These are phyloP conservation scores for Naganishia vaughanmartiniae DNA, from an alignment of 768 basidiomycete genomes.

Conservation along the genomic window DNA sequence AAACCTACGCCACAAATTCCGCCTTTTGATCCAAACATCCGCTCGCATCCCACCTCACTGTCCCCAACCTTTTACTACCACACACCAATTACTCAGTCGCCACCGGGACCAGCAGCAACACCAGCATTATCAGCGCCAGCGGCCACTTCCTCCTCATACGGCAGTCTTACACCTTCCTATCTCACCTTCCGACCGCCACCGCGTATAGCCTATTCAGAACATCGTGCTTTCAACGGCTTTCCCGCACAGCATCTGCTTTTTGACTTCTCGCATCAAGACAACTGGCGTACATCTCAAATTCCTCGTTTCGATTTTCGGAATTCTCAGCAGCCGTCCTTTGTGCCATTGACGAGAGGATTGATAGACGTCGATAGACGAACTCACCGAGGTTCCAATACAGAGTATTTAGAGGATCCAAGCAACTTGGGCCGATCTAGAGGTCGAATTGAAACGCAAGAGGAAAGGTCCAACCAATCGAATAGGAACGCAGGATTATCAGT, in stretches of 20 bases:
- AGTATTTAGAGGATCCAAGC: background rate
- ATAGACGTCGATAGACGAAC: background rate
- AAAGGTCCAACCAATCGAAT: background rate
- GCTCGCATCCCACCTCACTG: background rate
- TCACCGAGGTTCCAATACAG: background rate
- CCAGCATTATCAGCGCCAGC: constrained; percentile 4
- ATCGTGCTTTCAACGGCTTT: background rate
- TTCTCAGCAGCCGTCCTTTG: background rate
- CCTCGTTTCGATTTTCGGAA: background rate
- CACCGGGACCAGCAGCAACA: background rate
- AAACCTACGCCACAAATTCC: background rate
- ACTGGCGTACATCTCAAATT: background rate
- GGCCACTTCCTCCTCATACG: background rate
- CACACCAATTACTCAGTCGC: background rate
- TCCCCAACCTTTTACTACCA: background rate
- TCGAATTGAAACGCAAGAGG: background rate
- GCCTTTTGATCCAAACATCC: background rate
- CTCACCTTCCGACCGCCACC: background rate
- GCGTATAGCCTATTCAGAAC: background rate
- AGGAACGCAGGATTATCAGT: background rate
- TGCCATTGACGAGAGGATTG: background rate
- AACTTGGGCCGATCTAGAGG: background rate
- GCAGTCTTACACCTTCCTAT: background rate
- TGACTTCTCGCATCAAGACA: background rate
- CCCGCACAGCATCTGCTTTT: background rate